These are phyloP conservation scores for Beauveria pseudobassiana DNA, from an alignment of 2,329 filamentous ascomycete species.

Conservation along the genomic window DNA sequence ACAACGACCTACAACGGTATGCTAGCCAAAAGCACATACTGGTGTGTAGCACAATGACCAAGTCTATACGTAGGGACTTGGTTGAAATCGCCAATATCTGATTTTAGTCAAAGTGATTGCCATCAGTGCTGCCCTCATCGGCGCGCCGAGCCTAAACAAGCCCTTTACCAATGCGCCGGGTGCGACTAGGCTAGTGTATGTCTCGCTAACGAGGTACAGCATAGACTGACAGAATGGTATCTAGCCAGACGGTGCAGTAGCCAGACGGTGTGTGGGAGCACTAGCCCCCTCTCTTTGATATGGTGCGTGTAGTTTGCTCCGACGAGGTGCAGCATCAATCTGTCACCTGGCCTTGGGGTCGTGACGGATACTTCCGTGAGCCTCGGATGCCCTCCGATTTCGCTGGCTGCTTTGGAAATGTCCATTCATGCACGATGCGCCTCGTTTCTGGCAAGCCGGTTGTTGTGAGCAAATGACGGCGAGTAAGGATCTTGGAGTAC, in stretches of 20 bases:
- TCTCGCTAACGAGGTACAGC: not conserved
- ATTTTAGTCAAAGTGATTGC: no score
- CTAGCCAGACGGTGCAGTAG: not conserved
- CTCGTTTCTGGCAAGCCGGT: not conserved
- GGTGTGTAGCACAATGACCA: no score
- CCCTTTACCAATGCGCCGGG: constrained; percentile 6
- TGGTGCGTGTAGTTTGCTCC: not conserved
- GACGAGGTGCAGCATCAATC: not conserved
- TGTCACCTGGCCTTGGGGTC: not conserved
- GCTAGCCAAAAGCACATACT: no score
- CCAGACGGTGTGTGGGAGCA: not conserved
- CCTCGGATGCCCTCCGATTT: not conserved
- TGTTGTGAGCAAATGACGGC: not conserved
- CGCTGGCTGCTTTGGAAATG: no score
- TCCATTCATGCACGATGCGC: not conserved
- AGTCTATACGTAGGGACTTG: no score
- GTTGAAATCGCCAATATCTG: not conserved
- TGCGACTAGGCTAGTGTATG: not conserved
- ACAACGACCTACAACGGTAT: no score
- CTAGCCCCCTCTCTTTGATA: not conserved
- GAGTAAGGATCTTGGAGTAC: not conserved
- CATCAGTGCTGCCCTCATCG: not conserved
- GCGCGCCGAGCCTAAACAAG: not conserved
- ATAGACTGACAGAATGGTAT: not conserved
- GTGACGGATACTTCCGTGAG: constrained; percentile 2